Conservation (phyloP, 768 basidiomycete species). For the Lentinula raphanica region DNA sequence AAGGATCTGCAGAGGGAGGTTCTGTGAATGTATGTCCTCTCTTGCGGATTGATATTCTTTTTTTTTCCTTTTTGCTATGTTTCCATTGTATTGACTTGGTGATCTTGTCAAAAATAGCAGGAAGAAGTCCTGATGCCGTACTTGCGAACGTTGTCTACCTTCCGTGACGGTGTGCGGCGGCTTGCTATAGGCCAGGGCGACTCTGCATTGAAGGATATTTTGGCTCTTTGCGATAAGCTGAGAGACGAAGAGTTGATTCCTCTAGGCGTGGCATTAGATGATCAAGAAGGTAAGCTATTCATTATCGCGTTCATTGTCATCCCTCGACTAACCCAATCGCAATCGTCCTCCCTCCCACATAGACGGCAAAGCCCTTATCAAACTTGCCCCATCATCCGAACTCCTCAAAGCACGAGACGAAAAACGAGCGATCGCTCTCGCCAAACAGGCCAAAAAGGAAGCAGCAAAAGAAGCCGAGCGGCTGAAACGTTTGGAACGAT, state of each 20-base stretch:
- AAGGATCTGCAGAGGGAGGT: constrained; percentile 36
- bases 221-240: constrained; percentile 83
- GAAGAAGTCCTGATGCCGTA: constrained; percentile 89
- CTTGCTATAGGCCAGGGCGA: constrained; percentile 72
- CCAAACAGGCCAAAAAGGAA: constrained; percentile 76
- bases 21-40: constrained; percentile 44
- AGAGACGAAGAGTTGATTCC: constrained; percentile 87
- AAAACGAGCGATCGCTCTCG: constrained; percentile 69
- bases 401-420: constrained; percentile 85
- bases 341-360: constrained; percentile 6
- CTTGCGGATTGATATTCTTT: too few species aligned
- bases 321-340: constrained; percentile 8
- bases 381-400: constrained; percentile 78
- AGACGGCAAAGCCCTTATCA: constrained; percentile 96
- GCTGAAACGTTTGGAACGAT: constrained; percentile 63
- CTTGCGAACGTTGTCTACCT: constrained; percentile 75
- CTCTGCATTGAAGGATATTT: constrained; percentile 68
- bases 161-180: constrained; percentile 85
- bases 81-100: not conserved
- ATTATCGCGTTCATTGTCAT: not conserved
- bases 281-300: constrained; percentile 73
- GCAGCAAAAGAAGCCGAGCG: constrained; percentile 59
- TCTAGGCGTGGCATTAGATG: constrained; percentile 94
- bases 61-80: not conserved
- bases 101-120: constrained; percentile 39